Percentiles rank a stretch among this genome's conserved stretches.
phyloP scores from a whole-genome alignment of 2,329 filamentous ascomycete genomes.

The Remersonia thermophila region DNA sequence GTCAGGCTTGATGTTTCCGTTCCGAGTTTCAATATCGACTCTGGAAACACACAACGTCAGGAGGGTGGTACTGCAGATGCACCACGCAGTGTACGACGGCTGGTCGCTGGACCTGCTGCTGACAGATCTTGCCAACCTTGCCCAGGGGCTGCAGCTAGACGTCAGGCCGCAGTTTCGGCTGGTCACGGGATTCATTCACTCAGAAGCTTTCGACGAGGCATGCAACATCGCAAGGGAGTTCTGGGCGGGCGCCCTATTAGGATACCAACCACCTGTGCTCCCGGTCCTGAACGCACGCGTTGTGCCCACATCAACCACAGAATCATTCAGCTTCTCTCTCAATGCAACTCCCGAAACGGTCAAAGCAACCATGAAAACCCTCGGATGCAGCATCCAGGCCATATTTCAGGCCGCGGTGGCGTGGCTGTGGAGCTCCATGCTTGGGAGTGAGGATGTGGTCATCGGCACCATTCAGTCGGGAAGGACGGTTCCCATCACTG shows the following conservation, averaged over 20 bases:
- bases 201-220: slow-evolving; percentile 15
- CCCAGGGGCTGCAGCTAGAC: slow-evolving; percentile 22
- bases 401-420: slow-evolving; percentile 63
- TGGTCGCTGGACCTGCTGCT: slow-evolving; percentile 75
- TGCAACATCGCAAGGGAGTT: slow-evolving; percentile 42
- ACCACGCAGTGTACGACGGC: slow-evolving; percentile 85
- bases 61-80: slow-evolving; percentile 45
- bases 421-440: slow-evolving; percentile 52
- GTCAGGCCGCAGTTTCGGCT: slow-evolving; percentile 46
- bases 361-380: slow-evolving; percentile 24
- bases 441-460: slow-evolving; percentile 52
- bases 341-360: slow-evolving; percentile 24
- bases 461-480: slow-evolving; percentile 77
- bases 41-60: slow-evolving; percentile 9
- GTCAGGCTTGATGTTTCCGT: slow-evolving; percentile 39
- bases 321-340: slow-evolving; percentile 18
- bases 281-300: slow-evolving; percentile 37
- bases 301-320: not conserved
- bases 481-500: slow-evolving; percentile 56
- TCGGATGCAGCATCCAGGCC: slow-evolving; percentile 51
- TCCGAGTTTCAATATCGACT: slow-evolving; percentile 44
- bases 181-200: slow-evolving; percentile 40
- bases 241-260: slow-evolving; percentile 56
- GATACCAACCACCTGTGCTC: slow-evolving; percentile 39
- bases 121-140: slow-evolving; percentile 47